Conservation (phyloP, 768 basidiomycete genomes). For the Boletus rufocinnamomeus region DNA sequence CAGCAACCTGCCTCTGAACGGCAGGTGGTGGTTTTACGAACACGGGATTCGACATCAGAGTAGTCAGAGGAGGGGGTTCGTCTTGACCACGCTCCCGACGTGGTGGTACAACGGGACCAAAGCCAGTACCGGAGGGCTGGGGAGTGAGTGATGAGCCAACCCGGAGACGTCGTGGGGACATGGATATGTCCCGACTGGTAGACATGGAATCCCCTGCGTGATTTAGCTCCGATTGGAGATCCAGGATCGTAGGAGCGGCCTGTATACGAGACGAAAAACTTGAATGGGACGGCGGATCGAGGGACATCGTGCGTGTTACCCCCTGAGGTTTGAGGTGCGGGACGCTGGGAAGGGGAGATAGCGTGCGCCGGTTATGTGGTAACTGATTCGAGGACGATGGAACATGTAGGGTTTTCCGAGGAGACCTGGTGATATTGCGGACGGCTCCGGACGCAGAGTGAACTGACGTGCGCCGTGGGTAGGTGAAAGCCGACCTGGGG, state of each 20-base stretch:
- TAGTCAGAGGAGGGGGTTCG: slow-evolving; percentile 67
- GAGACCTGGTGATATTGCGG: slow-evolving; percentile 28
- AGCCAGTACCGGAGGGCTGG: slow-evolving; percentile 49
- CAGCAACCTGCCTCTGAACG: slow-evolving; percentile 24
- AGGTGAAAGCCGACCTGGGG: slow-evolving; percentile 45
- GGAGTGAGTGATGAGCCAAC: slow-evolving; percentile 74
- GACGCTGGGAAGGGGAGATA: slow-evolving; percentile 42
- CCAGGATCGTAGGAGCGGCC: slow-evolving; percentile 38
- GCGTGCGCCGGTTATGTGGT: slow-evolving; percentile 41
- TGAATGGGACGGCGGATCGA: slow-evolving; percentile 56
- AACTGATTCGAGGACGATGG: slow-evolving; percentile 34
- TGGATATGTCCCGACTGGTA: slow-evolving; percentile 43
- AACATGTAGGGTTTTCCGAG: slow-evolving; percentile 35
- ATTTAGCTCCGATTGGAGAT: slow-evolving; percentile 28
- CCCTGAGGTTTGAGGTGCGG: slow-evolving; percentile 37
- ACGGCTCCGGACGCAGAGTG: slow-evolving; percentile 23
- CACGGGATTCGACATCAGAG: slow-evolving; percentile 63
- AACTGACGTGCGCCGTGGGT: slow-evolving; percentile 23
- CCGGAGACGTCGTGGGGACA: slow-evolving; percentile 48
- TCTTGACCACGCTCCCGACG: slow-evolving; percentile 53
- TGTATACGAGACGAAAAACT: slow-evolving; percentile 28
- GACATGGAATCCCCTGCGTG: slow-evolving; percentile 20
- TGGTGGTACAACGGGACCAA: slow-evolving; percentile 44
- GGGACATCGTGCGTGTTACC: slow-evolving; percentile 65
- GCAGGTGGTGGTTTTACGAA: slow-evolving; percentile 63